These are phyloP conservation scores for Xylaria sp. DNA, from an alignment of 2,329 filamentous ascomycete genomes.

Conservation along the genomic window DNA sequence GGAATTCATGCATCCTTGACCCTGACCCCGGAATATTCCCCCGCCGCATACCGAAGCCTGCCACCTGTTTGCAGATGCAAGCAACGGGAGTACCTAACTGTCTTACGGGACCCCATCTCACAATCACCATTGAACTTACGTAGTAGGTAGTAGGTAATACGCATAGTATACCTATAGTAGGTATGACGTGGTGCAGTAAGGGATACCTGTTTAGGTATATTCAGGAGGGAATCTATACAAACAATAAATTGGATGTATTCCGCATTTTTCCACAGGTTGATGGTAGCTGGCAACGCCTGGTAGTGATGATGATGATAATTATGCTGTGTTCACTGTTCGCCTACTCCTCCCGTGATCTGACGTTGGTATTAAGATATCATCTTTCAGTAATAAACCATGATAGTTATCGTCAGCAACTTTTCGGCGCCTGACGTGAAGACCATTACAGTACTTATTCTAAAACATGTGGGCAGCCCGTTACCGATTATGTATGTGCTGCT, in stretches of 20 bases:
- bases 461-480: background rate
- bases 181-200: background rate
- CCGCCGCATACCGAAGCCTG: conserved; percentile 27
- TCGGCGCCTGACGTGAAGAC: conserved; percentile 11
- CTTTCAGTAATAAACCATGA: conserved; percentile 22
- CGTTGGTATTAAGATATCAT: conserved; percentile 3
- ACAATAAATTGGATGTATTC: too few relatives aligned
- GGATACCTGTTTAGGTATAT: too few relatives aligned
- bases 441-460: background rate
- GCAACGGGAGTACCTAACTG: background rate
- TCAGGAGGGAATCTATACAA: too few relatives aligned
- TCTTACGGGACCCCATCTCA: background rate
- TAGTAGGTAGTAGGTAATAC: too few relatives aligned
- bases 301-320: background rate
- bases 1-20: background rate
- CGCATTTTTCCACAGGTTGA: too few relatives aligned
- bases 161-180: background rate
- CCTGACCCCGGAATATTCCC: conserved; percentile 28
- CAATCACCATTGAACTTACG: background rate
- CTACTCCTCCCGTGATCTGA: background rate
- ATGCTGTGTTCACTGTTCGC: background rate
- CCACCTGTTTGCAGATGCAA: background rate
- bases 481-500: background rate
- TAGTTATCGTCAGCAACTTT: conserved; percentile 4
- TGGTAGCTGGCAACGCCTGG: background rate